These are phyloP conservation scores for Citrus inodora DNA, from an alignment of 345 rosid genomes.

Conservation along the genomic window DNA sequence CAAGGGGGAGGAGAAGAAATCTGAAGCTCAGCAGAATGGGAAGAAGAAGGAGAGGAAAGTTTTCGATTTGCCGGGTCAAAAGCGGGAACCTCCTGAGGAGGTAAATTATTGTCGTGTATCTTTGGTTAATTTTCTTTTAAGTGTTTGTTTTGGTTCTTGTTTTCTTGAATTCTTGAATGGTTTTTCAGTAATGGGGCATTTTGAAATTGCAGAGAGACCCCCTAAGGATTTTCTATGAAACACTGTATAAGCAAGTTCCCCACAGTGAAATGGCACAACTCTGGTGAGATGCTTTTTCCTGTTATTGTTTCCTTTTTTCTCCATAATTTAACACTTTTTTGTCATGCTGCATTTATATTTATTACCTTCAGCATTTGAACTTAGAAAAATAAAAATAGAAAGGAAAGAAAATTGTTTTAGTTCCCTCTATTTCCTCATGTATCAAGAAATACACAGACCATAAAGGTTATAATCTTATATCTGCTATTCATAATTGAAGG, in stretches of 20 bases:
- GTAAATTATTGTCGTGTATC: constrained; percentile 25
- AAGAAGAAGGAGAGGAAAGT: constrained; percentile 77
- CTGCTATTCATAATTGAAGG: background rate
- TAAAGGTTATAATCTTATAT: background rate
- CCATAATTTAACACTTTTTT: background rate
- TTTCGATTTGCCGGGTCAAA: constrained; percentile 86
- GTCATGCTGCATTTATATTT: background rate
- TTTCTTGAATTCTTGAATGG: background rate
- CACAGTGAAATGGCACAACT: constrained; percentile 88
- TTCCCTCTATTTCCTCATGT: background rate
- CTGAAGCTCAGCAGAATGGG: constrained; percentile 21
- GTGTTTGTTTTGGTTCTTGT: background rate
- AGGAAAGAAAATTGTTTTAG: background rate
- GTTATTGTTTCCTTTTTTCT: background rate
- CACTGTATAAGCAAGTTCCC: constrained; percentile 73
- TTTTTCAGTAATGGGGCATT: constrained; percentile 9
- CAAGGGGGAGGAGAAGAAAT: constrained; percentile 39
- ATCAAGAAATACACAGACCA: background rate
- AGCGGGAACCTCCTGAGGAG: constrained; percentile 79
- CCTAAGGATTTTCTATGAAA: constrained; percentile 82
- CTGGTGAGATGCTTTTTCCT: constrained; percentile 53
- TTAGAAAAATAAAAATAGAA: background rate
- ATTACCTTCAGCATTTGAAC: background rate
- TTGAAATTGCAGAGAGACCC: constrained; percentile 84
- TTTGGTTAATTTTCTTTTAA: background rate